Evolutionary conservation across 768 basidiomycete genomes (phyloP), one percentile per base, ranked within the genome.

Genomic region (Sistotremastrum niveocremeum): DNA sequence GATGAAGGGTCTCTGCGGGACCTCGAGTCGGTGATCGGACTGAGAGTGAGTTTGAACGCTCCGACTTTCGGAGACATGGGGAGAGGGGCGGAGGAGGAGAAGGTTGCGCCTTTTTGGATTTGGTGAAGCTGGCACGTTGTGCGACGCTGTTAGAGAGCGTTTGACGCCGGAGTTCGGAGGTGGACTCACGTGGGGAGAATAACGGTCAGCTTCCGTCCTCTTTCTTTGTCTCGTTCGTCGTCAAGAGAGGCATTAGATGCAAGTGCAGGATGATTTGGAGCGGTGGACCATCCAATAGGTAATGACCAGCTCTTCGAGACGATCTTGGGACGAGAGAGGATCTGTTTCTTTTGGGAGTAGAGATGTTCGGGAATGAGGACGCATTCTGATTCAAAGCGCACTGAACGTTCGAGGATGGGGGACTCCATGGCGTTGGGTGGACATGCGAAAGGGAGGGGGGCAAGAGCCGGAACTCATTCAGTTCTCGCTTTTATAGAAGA

Each of bases 371-470:
- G 84, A 46, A 87, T 86, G 54, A 87, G 71, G 4, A 83, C 65
- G 49, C 84, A 86, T 54, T 80, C 72, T 45, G 68, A 65, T 65
- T 86, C 75, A 62, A 87, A 87, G 46, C 84, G 72, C 4, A 86
- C 84, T 28, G 55, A 56, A 47, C 62, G 56, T 9, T 20, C 20
- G 20, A 20, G 20, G 20, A 20, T 20, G 20, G 20, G 20, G 20
- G 20, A 20, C 20, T 20, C 20, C 20, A 20, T 20, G 20, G 20
- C 20, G 20, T 20, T 20, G 20, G 20, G 20, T 20, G 20, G 2
- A 20, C 20, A 20, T 20, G 20, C 20, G 20, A 20, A 20, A 20
- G 20, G 20, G 20, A 20, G 20, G 20, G 20, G 20, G 20, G 20
- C 20, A 20, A 20, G 20, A 20, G 20, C 20, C 20, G 20, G 20